A percentile compares a stretch with the other conserved stretches of the same genome.
These are phyloP conservation scores for Elsinoe australis DNA, from an alignment of 2,329 filamentous ascomycete species.

Conservation along the genomic window DNA sequence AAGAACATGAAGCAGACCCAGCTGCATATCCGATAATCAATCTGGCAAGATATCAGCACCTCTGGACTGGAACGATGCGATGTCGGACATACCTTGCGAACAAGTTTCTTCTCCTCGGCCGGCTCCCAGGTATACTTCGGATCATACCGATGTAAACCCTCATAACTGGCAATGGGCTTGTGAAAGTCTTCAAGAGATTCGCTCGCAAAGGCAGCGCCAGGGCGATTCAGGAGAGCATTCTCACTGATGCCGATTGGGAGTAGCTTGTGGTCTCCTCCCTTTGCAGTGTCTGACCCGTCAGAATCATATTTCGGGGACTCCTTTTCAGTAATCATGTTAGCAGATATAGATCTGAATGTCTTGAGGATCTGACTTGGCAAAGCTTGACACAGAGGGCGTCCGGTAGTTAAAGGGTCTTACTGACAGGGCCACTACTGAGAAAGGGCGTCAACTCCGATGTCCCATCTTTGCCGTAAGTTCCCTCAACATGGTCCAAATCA, in stretches of 20 bases:
- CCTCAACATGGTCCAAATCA: constrained; percentile 8
- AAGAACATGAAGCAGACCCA: constrained; percentile 51
- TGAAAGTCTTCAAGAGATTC: constrained; percentile 37
- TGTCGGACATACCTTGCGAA: constrained; percentile 44
- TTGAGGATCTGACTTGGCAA: constrained; percentile 13
- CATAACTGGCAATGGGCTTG: constrained; percentile 49
- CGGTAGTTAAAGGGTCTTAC: constrained; percentile 11
- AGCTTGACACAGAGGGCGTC: constrained; percentile 7
- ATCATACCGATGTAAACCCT: constrained; percentile 53
- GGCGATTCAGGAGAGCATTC: constrained; percentile 20
- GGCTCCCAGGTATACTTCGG: constrained; percentile 49
- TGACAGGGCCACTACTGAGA: constrained; percentile 8
- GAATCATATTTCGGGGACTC: constrained; percentile 7
- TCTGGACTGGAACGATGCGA: constrained; percentile 33
- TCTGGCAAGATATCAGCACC: constrained; percentile 27
- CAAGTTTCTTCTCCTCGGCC: constrained; percentile 49
- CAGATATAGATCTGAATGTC: constrained; percentile 3
- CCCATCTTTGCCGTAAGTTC: background rate
- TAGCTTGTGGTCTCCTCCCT: constrained; percentile 1
- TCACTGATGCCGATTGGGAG: constrained; percentile 18
- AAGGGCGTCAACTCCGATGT: constrained; percentile 11
- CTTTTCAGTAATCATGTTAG: constrained; percentile 6
- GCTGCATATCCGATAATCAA: constrained; percentile 44
- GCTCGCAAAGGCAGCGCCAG: constrained; percentile 32
- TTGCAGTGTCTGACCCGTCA: background rate